Evolutionary conservation across 352 stramenopile genomes (phyloP).

Genomic region (Pythium coloratum): DNA sequence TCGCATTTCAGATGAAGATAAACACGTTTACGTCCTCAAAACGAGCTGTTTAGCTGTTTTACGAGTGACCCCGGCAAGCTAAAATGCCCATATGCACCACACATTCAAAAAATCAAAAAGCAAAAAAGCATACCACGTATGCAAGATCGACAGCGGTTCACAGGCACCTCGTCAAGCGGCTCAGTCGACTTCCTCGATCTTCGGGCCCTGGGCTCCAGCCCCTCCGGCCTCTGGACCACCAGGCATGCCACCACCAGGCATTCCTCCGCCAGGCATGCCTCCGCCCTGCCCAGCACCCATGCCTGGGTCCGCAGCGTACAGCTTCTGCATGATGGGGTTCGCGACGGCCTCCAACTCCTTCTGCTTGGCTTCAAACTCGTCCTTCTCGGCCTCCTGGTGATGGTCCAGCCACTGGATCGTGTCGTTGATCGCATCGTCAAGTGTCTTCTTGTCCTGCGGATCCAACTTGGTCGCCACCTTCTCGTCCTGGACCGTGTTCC

Average conservation of each 20-base stretch:
- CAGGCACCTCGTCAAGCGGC: background rate
- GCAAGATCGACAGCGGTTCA: too few relatives aligned
- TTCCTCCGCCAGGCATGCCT: slow-evolving; percentile 39
- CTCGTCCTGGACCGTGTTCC: slow-evolving; percentile 92
- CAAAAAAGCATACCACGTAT: too few relatives aligned
- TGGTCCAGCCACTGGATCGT: slow-evolving; percentile 97
- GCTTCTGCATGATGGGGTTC: slow-evolving; percentile 88
- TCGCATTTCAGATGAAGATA: background rate
- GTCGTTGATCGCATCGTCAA: slow-evolving; percentile 93
- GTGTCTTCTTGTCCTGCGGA: slow-evolving; percentile 89
- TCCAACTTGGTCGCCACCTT: slow-evolving; percentile 89
- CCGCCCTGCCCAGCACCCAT: slow-evolving; percentile 29
- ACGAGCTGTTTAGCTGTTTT: background rate
- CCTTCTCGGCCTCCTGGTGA: slow-evolving; percentile 76
- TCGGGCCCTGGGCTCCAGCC: slow-evolving; percentile 43
- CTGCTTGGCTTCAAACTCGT: slow-evolving; percentile 89
- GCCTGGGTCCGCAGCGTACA: slow-evolving; percentile 57
- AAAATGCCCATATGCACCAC: too few relatives aligned
- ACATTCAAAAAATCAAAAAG: too few relatives aligned
- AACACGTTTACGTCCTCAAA: slow-evolving; percentile 11
- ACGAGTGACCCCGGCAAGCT: too few relatives aligned
- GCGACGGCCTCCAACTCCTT: slow-evolving; percentile 88
- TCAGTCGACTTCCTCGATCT: slow-evolving; percentile 76
- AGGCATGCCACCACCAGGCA: slow-evolving; percentile 18
- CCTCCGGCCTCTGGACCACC: slow-evolving; percentile 23